These are phyloP conservation scores for Arabidopsis hybrid DNA, from an alignment of 441 rosid genomes.

Conservation along the genomic window DNA sequence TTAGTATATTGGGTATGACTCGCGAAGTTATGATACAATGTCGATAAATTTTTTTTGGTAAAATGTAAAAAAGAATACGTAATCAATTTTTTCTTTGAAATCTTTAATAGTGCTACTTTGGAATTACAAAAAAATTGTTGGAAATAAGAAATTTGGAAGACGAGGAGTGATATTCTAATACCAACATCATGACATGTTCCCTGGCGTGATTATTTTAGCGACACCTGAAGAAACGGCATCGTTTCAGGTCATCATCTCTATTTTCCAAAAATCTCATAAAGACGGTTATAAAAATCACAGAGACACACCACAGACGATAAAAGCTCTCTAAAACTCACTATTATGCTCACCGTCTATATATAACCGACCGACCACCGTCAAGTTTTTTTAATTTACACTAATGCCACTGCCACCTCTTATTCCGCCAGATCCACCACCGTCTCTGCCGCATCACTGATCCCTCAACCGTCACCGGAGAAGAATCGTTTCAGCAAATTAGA, in stretches of 20 bases:
- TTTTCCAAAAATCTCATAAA: neutral
- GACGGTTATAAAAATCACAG: slow-evolving; percentile 33
- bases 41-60: too few relatives aligned
- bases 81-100: too few relatives aligned
- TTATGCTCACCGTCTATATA: neutral
- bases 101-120: too few relatives aligned
- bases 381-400: slow-evolving; percentile 26
- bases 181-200: slow-evolving; percentile 40
- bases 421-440: slow-evolving; percentile 48
- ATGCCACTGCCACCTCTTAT: slow-evolving; percentile 44
- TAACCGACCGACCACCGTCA: slow-evolving; percentile 38
- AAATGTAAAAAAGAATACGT: too few relatives aligned
- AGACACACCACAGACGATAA: slow-evolving; percentile 18
- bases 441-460: slow-evolving; percentile 37
- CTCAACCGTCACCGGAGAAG: slow-evolving; percentile 16
- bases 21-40: too few relatives aligned
- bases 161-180: slow-evolving; percentile 26
- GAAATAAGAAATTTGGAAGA: slow-evolving; percentile 1
- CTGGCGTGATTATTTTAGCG: slow-evolving; percentile 37
- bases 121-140: too few relatives aligned
- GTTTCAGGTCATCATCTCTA: slow-evolving; percentile 37
- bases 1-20: too few relatives aligned
- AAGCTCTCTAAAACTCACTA: slow-evolving; percentile 11
- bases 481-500: slow-evolving; percentile 8
- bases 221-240: slow-evolving; percentile 40